Percentiles rank a stretch among this genome's conserved stretches.
These are phyloP conservation scores for Chlorella ohadii DNA, from an alignment of 139 green algal genomes.

Conservation along the genomic window DNA sequence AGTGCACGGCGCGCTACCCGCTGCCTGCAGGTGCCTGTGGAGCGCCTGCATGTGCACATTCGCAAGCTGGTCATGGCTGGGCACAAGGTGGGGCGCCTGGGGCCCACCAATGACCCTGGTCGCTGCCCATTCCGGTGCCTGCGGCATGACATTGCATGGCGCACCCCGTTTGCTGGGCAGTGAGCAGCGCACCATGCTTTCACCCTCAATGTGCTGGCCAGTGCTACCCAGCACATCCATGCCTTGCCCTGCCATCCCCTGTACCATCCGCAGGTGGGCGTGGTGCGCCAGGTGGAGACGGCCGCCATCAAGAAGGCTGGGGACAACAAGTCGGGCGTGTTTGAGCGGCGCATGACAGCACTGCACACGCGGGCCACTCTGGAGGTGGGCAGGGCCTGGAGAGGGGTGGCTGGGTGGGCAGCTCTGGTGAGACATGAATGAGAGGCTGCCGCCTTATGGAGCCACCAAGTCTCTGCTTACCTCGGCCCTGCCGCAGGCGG, in stretches of 20 bases:
- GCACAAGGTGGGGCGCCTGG: slow-evolving; percentile 5
- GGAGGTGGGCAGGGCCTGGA: slow-evolving; percentile 55
- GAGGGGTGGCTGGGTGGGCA: neutral
- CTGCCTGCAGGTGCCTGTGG: slow-evolving; percentile 67
- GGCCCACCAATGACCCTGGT: neutral
- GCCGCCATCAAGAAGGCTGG: slow-evolving; percentile 85
- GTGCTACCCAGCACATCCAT: no score
- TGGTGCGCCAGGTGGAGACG: slow-evolving; percentile 84
- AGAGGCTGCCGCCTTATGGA: neutral
- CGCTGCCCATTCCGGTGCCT: no score
- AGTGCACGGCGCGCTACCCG: no score
- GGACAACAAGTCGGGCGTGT: slow-evolving; percentile 69
- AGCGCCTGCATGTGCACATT: slow-evolving; percentile 81
- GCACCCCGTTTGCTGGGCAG: no score
- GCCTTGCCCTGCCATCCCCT: neutral
- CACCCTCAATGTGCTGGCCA: no score
- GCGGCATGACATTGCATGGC: no score
- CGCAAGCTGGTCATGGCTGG: slow-evolving; percentile 23
- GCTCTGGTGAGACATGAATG: no score
- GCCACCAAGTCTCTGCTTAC: neutral
- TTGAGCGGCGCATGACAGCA: slow-evolving; percentile 79
- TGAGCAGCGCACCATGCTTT: no score
- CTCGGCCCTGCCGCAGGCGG: neutral
- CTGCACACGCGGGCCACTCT: slow-evolving; percentile 92
- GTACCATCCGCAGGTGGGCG: slow-evolving; percentile 68